These are phyloP conservation scores for Blastomyces emzantsi DNA, from an alignment of 2,329 filamentous ascomycete species.

Conservation along the genomic window DNA sequence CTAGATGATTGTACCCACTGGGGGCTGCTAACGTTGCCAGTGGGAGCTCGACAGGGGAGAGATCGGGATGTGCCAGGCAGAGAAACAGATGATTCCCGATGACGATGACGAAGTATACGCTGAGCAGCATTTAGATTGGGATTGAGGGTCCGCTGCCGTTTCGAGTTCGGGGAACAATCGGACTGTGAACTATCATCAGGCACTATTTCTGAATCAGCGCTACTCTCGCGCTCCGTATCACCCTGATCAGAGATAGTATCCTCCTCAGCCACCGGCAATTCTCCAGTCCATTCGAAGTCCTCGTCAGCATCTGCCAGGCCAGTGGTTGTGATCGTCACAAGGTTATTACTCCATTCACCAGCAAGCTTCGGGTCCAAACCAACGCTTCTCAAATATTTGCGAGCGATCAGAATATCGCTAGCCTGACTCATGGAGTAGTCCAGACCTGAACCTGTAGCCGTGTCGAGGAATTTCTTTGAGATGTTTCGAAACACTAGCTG, in stretches of 20 bases:
- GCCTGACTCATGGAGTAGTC: constrained; percentile 26
- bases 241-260: neutral
- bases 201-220: neutral
- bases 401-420: constrained; percentile 26
- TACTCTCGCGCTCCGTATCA: neutral
- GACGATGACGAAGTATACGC: constrained; percentile 11
- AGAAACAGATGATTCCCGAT: constrained; percentile 3
- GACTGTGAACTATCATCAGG: neutral
- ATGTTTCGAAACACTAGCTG: constrained; percentile 25
- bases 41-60: neutral
- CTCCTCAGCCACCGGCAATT: neutral
- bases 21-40: neutral
- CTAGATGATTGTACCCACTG: neutral
- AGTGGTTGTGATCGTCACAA: constrained; percentile 15
- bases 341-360: constrained; percentile 28
- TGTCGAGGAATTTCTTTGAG: constrained; percentile 16
- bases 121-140: constrained; percentile 12
- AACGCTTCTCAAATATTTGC: constrained; percentile 24
- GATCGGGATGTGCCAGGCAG: neutral
- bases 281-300: constrained; percentile 14
- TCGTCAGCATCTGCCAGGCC: constrained; percentile 6
- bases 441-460: constrained; percentile 12
- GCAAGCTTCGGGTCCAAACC: constrained; percentile 24
- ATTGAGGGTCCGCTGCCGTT: neutral
- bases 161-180: neutral